These are phyloP conservation scores for Giardia duodenalis DNA, from an alignment of 208 protist species.

Conservation along the genomic window DNA sequence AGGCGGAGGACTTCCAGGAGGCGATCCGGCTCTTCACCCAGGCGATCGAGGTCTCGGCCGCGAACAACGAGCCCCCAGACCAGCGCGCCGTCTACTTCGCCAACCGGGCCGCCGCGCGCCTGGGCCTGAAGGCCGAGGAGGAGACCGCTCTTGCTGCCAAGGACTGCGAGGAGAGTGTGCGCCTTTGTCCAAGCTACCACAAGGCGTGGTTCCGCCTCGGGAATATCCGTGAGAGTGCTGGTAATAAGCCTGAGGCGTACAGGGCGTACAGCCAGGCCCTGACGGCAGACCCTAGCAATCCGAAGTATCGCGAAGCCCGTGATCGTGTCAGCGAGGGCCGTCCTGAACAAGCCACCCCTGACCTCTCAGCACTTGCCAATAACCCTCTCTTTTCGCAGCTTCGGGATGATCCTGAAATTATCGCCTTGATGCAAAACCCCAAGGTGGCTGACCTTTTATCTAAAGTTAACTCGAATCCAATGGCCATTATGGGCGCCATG, in stretches of 20 bases:
- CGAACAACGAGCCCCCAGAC: background rate
- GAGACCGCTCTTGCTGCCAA: background rate
- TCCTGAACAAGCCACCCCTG: background rate
- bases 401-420: conserved; percentile 13
- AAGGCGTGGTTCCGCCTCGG: background rate
- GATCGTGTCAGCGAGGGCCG: background rate
- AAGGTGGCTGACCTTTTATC: background rate
- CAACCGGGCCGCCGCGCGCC: background rate
- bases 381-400: background rate
- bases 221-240: background rate
- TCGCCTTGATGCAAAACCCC: background rate
- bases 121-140: background rate
- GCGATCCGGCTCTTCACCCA: background rate
- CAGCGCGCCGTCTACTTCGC: background rate
- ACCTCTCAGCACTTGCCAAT: background rate
- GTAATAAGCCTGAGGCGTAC: background rate
- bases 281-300: background rate
- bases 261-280: background rate
- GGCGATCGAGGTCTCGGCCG: background rate
- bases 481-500: background rate
- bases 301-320: background rate
- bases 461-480: conserved; percentile 1
- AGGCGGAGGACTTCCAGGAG: background rate
- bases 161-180: background rate
- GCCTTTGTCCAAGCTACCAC: background rate